These are phyloP conservation scores for Phalaenopsis aphrodite DNA, from an alignment of 106 monocot species.

Conservation along the genomic window DNA sequence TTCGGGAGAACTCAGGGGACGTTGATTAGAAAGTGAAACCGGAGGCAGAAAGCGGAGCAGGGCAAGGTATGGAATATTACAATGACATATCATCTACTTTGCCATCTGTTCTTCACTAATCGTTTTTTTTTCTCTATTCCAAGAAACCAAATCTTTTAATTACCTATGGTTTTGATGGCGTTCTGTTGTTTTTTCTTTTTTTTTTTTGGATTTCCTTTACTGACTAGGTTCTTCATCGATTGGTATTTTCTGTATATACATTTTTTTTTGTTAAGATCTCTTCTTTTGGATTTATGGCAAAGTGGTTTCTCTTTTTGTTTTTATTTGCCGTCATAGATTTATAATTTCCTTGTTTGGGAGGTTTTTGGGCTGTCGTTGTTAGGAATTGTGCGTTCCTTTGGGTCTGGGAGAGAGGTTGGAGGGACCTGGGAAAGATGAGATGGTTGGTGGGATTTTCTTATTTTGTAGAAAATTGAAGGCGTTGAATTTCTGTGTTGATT, in stretches of 20 bases:
- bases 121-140: not conserved
- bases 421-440: not conserved
- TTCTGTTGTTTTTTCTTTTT: not conserved
- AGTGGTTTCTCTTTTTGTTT: not conserved
- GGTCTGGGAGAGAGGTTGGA: not conserved
- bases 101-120: not conserved
- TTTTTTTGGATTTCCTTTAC: not conserved
- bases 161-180: not conserved
- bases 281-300: not conserved
- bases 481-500: not conserved
- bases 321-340: not conserved
- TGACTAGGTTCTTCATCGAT: not conserved
- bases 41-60: not conserved
- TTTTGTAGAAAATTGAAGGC: not conserved
- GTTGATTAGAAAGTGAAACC: not conserved
- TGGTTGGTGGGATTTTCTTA: not conserved
- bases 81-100: not conserved
- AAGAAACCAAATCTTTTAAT: not conserved
- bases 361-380: not conserved
- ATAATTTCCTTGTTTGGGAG: not conserved
- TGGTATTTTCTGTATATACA: not conserved
- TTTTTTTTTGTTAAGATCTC: slow-evolving; percentile 2
- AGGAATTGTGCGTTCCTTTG: not conserved
- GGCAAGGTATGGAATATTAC: not conserved
- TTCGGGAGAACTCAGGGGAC: not conserved